Evolutionary conservation across 768 basidiomycete species (phyloP), one percentile per base, ranked within the genome.

Genomic region (Suillus variegatus): DNA sequence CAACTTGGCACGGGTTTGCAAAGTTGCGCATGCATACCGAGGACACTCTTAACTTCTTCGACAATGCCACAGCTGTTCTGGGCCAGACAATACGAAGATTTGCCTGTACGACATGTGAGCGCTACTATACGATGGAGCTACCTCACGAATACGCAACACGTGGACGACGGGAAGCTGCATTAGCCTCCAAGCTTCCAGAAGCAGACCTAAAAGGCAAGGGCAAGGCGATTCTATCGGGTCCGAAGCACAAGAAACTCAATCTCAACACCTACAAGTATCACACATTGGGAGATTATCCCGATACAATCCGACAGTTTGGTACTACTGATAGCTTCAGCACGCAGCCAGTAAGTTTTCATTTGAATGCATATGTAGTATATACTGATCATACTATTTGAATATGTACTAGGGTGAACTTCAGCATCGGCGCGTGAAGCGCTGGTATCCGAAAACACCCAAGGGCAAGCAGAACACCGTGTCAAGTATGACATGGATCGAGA

Each of bases 371-470:
- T 49, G 10, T 49, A 49, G 0, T 28, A 28, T 13, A 52, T 2
- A 28, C 7, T 52, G 6, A 52, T 52, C 3, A 16, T 28, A 25
- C 63, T 62, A 28, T 18, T 49, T 13, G 81, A 81, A 66, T 68
- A 74, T 0, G 72, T n/a, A n/a, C n/a, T n/a, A n/a, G n/a, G n/a
- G n/a, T n/a, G n/a, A n/a, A n/a, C n/a, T n/a, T n/a, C n/a, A 79
- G 54, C 81, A 83, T 61, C 65, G 73, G 0, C 66, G 63, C 0
- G 68, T 78, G 13, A 83, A 84, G 67, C 68, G 68, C 0, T 65
- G 77, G 43, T 83, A 81, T 62, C 67, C 61, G 0, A 55, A 70
- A 2, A 80, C 79, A 0, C 79, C 80, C 66, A 81, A 81, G 63
- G 72, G 69, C 14, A 60, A 63, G 32, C 41, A 46, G 28, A 74